Percentiles rank a stretch among this genome's conserved stretches.
Conservation (phyloP, 768 basidiomycete species). For the Goffeauzyma gilvescens region DNA sequence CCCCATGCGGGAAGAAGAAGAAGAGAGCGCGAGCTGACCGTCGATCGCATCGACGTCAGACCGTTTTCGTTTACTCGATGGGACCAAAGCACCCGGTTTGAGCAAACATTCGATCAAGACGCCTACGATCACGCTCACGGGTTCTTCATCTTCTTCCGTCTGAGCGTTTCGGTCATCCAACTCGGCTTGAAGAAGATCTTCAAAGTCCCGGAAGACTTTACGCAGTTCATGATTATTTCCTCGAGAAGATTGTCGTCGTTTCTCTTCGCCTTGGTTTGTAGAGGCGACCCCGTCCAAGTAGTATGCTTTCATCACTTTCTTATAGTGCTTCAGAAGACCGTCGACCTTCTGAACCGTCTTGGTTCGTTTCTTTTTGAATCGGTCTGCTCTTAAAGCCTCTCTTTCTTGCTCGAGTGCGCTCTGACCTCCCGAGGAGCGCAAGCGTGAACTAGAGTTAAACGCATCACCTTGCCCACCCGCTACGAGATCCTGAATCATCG, state of each 20-base stretch:
- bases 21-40: too few relatives aligned
- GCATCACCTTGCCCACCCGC: constrained; percentile 49
- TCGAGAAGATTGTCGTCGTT: constrained; percentile 19
- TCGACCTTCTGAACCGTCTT: constrained; percentile 59
- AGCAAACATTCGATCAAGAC: constrained; percentile 47
- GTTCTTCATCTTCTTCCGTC: constrained; percentile 33
- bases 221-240: constrained; percentile 30
- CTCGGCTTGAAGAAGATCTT: constrained; percentile 7
- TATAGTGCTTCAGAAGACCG: constrained; percentile 29
- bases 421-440: too few relatives aligned
- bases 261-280: constrained; percentile 17
- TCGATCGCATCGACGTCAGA: too few relatives aligned
- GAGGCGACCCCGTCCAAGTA: too few relatives aligned
- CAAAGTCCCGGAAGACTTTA: constrained; percentile 17
- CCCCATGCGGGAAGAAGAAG: too few relatives aligned
- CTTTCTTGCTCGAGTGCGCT: constrained; percentile 40
- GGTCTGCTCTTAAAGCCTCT: constrained; percentile 41
- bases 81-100: constrained; percentile 57
- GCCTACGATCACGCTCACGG: constrained; percentile 52
- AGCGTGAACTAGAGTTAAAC: constrained; percentile 7
- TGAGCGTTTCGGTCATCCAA: too few relatives aligned
- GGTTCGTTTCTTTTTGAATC: constrained; percentile 39
- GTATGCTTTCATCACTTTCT: constrained; percentile 38
- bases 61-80: constrained; percentile 49
- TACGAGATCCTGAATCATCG: too few relatives aligned